A percentile compares a stretch with the other conserved stretches of the same genome.
These are phyloP conservation scores for Panicum miliaceum DNA, from an alignment of 176 grass and related monocot species.

Conservation along the genomic window DNA sequence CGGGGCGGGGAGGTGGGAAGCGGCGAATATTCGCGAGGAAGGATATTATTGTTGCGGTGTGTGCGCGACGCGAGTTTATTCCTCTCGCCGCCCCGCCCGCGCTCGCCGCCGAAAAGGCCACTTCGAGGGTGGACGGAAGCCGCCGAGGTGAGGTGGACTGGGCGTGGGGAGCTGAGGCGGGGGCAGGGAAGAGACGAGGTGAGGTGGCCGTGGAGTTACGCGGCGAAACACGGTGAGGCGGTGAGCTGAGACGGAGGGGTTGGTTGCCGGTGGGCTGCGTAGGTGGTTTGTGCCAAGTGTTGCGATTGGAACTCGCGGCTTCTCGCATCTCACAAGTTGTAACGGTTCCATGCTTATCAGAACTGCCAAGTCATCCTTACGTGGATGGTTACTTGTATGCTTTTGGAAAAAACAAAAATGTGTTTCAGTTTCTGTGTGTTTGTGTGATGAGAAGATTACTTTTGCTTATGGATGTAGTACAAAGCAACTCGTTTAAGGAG, in stretches of 20 bases:
- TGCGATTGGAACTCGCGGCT: not conserved
- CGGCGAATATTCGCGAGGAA: conserved; percentile 49
- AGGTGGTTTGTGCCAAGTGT: not conserved
- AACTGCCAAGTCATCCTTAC: too few species aligned
- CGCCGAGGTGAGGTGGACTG: not conserved
- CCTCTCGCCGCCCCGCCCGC: not conserved
- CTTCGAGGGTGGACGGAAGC: not conserved
- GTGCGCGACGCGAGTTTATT: conserved; percentile 36
- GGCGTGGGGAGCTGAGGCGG: not conserved
- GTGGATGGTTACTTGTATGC: too few species aligned
- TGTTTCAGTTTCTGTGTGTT: too few species aligned
- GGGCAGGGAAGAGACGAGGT: not conserved
- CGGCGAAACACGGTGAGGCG: not conserved
- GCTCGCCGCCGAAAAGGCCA: conserved; percentile 16
- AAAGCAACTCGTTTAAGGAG: too few species aligned
- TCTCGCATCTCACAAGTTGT: not conserved
- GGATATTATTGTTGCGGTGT: conserved; percentile 34
- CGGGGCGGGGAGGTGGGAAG: conserved; percentile 33
- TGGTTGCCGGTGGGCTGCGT: not conserved
- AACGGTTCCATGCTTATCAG: not conserved
- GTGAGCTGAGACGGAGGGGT: not conserved
- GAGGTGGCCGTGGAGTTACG: not conserved
- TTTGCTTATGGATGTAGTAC: too few species aligned
- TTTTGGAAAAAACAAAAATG: too few species aligned
- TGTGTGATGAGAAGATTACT: too few species aligned